Percentiles rank a stretch among this genome's conserved stretches.
Evolutionary conservation across 352 stramenopile genomes (phyloP).

Genomic region (Blastocystis sp.): DNA sequence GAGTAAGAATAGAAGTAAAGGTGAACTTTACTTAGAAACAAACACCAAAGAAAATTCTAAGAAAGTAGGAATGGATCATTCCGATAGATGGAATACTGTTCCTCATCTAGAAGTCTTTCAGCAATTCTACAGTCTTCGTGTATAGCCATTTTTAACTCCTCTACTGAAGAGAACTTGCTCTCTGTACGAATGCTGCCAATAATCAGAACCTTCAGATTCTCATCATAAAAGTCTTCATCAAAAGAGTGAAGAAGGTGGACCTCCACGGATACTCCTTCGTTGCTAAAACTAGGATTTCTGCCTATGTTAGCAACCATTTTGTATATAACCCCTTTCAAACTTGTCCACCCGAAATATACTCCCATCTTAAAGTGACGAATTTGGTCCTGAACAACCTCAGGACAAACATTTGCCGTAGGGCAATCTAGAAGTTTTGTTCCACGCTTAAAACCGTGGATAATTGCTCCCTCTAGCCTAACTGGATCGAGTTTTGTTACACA

Average conservation of each 20-base stretch:
- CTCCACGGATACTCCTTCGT: conserved; percentile 41
- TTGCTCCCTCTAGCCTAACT: not conserved
- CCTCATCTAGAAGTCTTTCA: conserved; percentile 3
- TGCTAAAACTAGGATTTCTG: conserved; percentile 60
- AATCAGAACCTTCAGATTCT: conserved; percentile 47
- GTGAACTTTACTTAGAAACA: not conserved
- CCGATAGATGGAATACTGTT: conserved; percentile 5
- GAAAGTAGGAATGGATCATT: conserved; percentile 6
- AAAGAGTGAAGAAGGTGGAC: conserved; percentile 61
- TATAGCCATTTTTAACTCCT: conserved; percentile 55
- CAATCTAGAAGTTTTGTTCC: conserved; percentile 44
- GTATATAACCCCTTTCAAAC: conserved; percentile 48
- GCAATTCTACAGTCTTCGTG: conserved; percentile 59
- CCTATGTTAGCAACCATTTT: conserved; percentile 66
- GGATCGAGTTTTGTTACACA: conserved; percentile 33
- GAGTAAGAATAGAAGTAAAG: not conserved
- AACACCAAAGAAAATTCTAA: not conserved
- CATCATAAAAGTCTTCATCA: conserved; percentile 67
- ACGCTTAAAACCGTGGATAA: conserved; percentile 38
- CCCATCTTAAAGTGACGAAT: conserved; percentile 50
- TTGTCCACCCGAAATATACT: conserved; percentile 64
- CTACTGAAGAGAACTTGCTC: conserved; percentile 61
- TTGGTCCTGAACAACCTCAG: conserved; percentile 8
- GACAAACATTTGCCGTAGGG: conserved; percentile 37
- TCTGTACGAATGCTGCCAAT: conserved; percentile 48